phyloP scores from a whole-genome alignment of 345 rosid species.

The Corymbia maculata region DNA sequence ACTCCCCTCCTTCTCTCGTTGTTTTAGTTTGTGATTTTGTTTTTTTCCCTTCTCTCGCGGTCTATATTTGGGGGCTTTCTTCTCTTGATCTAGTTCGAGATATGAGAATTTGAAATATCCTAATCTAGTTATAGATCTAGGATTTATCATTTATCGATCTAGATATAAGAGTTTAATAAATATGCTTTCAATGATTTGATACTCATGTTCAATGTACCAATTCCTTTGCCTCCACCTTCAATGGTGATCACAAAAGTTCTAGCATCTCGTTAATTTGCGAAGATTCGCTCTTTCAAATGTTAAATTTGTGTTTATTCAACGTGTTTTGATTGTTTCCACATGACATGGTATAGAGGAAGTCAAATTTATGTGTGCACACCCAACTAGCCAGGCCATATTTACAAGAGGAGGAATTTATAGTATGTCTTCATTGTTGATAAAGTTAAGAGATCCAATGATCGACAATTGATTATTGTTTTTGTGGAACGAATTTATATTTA shows the following conservation, averaged over 20 bases:
- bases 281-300: neutral
- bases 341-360: too few relatives aligned
- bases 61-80: neutral
- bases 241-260: neutral
- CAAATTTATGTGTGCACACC: too few relatives aligned
- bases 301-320: neutral
- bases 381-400: too few relatives aligned
- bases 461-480: too few relatives aligned
- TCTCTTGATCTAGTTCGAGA: fast-evolving
- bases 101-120: neutral
- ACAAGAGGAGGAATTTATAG: too few relatives aligned
- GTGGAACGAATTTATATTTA: neutral
- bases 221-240: neutral
- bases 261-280: neutral
- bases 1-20: neutral
- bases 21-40: neutral
- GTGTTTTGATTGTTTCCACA: neutral
- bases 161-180: too few relatives aligned
- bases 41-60: neutral
- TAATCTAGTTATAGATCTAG: fast-evolving
- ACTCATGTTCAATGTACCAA: too few relatives aligned
- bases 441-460: too few relatives aligned
- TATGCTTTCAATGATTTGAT: neutral
- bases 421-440: too few relatives aligned
- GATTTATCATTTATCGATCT: too few relatives aligned